Conservation (phyloP, 1,139 yeast species). For the Yamadazyma aaseri region DNA sequence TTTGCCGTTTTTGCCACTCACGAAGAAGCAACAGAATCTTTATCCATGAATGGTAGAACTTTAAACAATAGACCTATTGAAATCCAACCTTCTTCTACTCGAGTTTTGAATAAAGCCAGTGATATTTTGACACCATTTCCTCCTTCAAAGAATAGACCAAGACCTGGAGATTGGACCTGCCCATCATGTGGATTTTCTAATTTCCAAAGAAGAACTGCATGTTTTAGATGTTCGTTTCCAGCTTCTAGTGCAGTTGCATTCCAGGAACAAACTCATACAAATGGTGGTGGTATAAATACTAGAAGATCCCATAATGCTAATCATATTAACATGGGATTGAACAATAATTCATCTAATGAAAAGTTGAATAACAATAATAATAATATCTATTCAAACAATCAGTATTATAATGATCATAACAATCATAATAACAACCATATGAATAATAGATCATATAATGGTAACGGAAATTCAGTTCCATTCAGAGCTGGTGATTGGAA, state of each 20-base stretch:
- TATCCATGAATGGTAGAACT: slow-evolving; percentile 76
- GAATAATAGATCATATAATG: slow-evolving; percentile 13
- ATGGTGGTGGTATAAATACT: slow-evolving; percentile 7
- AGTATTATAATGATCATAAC: slow-evolving; percentile 8
- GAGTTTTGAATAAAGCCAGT: slow-evolving; percentile 76
- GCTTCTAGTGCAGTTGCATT: slow-evolving; percentile 69
- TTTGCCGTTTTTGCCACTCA: slow-evolving; percentile 84
- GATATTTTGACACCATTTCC: slow-evolving; percentile 84
- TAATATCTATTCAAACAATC: slow-evolving; percentile 16
- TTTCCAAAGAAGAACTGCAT: slow-evolving; percentile 91
- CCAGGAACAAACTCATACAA: slow-evolving; percentile 44
- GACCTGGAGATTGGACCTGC: slow-evolving; percentile 98
- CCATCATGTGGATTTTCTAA: slow-evolving; percentile 95
- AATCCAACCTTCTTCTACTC: slow-evolving; percentile 80
- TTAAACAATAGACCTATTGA: slow-evolving; percentile 75
- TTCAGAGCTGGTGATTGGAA: slow-evolving; percentile 98
- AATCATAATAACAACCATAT: slow-evolving; percentile 16
- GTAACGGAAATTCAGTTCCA: slow-evolving; percentile 50
- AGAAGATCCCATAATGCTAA: slow-evolving; percentile 1
- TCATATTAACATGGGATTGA: neutral
- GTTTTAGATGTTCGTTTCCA: slow-evolving; percentile 91
- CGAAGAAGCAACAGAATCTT: slow-evolving; percentile 79
- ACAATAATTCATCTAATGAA: slow-evolving; percentile 7
- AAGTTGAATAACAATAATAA: slow-evolving; percentile 10
- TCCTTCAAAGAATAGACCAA: slow-evolving; percentile 81